A percentile compares a stretch with the other conserved stretches of the same genome.
Conservation (phyloP, 78 protist species). For the Mastigamoeba balamuthi region DNA sequence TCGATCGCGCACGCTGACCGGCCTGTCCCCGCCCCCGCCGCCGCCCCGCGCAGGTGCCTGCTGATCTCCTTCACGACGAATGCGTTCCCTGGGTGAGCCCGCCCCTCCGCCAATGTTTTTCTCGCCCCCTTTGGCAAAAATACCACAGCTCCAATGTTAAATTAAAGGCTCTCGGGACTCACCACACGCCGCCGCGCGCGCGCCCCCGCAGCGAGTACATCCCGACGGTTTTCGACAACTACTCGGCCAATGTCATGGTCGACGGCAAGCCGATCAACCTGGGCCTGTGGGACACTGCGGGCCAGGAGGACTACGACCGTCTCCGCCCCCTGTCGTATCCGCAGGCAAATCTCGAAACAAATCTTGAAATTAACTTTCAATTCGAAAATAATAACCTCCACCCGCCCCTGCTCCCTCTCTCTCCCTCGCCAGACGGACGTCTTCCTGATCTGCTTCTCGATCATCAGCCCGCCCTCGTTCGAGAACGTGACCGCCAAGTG, state of each 20-base stretch:
- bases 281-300: conserved; percentile 77
- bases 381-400: neutral
- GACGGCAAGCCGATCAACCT: conserved; percentile 38
- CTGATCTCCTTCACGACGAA: conserved; percentile 12
- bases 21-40: too few species aligned
- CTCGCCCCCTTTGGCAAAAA: too few species aligned
- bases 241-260: conserved; percentile 45
- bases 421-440: conserved; percentile 18
- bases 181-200: too few species aligned
- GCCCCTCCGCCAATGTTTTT: too few species aligned
- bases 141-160: too few species aligned
- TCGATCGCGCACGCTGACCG: too few species aligned
- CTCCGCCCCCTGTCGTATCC: conserved; percentile 79
- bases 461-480: conserved; percentile 57
- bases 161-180: too few species aligned
- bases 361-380: neutral
- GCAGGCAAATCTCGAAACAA: too few species aligned
- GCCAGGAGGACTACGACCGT: conserved; percentile 90
- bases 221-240: conserved; percentile 49
- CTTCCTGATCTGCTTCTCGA: conserved; percentile 41
- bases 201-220: conserved; percentile 24
- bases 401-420: neutral
- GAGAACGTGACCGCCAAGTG: conserved; percentile 59
- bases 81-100: too few species aligned
- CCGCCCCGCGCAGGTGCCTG: too few species aligned